Conservation (phyloP, 2,329 filamentous ascomycete species). For the Aspergillus chevalieri region DNA sequence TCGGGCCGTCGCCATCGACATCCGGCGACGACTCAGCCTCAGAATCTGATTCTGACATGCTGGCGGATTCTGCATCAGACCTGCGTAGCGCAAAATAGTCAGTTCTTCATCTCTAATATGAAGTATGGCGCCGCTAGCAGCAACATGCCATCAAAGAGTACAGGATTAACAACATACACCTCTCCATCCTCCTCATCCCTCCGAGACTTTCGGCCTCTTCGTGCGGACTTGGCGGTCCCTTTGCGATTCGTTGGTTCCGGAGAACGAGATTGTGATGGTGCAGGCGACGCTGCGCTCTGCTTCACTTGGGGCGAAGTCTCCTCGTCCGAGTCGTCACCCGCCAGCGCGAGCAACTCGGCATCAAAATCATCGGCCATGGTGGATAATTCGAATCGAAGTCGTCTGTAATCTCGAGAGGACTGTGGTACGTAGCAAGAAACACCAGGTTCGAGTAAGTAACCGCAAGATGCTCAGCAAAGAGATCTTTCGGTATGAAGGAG, state of each 20-base stretch:
- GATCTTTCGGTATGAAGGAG: background rate
- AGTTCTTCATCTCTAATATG: slow-evolving; percentile 2
- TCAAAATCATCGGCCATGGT: slow-evolving; percentile 78
- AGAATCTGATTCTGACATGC: slow-evolving; percentile 84
- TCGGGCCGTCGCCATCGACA: slow-evolving; percentile 46
- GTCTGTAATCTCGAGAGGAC: slow-evolving; percentile 8
- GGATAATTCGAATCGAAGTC: slow-evolving; percentile 11
- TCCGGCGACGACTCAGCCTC: slow-evolving; percentile 56
- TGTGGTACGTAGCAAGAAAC: background rate
- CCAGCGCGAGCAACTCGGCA: slow-evolving; percentile 87
- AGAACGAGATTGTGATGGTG: slow-evolving; percentile 43
- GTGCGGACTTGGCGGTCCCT: slow-evolving; percentile 35
- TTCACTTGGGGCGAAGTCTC: slow-evolving; percentile 50
- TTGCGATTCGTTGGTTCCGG: slow-evolving; percentile 46
- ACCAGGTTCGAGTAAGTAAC: background rate
- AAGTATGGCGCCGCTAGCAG: background rate
- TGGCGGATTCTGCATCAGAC: slow-evolving; percentile 68
- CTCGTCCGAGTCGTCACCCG: slow-evolving; percentile 58
- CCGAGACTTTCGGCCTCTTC: slow-evolving; percentile 42
- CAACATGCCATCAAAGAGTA: slow-evolving; percentile 7
- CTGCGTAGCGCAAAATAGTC: slow-evolving; percentile 37
- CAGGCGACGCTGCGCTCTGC: slow-evolving; percentile 52
- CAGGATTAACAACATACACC: slow-evolving; percentile 56
- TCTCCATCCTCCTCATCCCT: slow-evolving; percentile 74
- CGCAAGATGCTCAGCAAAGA: background rate